Evolutionary conservation across 176 grass and related monocot species (phyloP).

Genomic region (Oryza longistaminata): DNA sequence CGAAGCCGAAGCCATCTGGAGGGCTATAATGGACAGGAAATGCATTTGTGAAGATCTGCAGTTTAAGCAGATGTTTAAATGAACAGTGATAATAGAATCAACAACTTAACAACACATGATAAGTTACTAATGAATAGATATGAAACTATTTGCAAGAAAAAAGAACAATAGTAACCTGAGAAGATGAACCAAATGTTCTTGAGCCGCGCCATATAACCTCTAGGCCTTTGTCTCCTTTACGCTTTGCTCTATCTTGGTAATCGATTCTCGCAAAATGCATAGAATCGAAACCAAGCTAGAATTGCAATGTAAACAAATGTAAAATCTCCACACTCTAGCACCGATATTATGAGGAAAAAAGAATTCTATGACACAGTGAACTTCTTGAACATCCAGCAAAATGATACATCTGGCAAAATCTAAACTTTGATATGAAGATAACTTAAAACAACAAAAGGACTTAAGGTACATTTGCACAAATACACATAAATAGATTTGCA

Average conservation of each 20-base stretch:
- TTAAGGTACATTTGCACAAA: neutral
- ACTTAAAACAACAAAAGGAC: neutral
- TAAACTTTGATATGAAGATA: slow-evolving; percentile 19
- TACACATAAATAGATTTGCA: neutral
- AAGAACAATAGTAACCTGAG: slow-evolving; percentile 61
- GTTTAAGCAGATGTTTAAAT: slow-evolving; percentile 30
- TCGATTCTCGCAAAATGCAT: slow-evolving; percentile 95
- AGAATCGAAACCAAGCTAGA: slow-evolving; percentile 89
- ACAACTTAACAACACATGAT: neutral
- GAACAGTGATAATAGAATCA: neutral
- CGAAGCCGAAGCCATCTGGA: slow-evolving; percentile 84
- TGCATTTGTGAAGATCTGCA: slow-evolving; percentile 89
- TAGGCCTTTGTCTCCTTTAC: slow-evolving; percentile 72
- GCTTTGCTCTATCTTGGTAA: slow-evolving; percentile 80
- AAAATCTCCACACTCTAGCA: neutral
- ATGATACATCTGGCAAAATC: neutral
- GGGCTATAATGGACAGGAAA: slow-evolving; percentile 95
- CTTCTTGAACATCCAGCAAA: neutral
- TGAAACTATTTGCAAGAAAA: neutral
- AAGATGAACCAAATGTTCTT: slow-evolving; percentile 80
- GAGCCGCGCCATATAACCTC: slow-evolving; percentile 95
- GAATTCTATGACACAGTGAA: too few relatives aligned
- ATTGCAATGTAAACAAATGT: slow-evolving; percentile 30
- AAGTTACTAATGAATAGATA: neutral
- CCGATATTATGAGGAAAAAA: neutral